These are phyloP conservation scores for Leptographium flavum DNA, from an alignment of 2,329 filamentous ascomycete species.

Conservation along the genomic window DNA sequence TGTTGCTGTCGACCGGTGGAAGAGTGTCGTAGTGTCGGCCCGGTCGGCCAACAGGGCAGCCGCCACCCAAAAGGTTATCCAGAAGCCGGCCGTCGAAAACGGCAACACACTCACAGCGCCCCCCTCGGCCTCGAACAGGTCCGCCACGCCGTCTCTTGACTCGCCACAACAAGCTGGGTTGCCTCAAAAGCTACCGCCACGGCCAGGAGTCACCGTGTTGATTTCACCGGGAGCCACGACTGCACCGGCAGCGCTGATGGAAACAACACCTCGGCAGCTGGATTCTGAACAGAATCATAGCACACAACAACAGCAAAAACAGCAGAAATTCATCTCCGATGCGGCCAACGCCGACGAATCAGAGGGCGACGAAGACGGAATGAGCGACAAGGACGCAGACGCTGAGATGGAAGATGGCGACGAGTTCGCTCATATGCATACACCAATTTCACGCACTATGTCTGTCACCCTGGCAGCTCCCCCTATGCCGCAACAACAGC, in stretches of 20 bases:
- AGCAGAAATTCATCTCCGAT: conserved; percentile 9
- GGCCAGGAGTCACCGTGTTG: not conserved
- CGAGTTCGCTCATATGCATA: conserved; percentile 34
- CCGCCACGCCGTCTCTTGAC: not conserved
- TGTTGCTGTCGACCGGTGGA: conserved; percentile 47
- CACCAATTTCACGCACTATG: conserved; percentile 17
- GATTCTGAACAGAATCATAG: too few relatives aligned
- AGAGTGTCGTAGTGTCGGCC: conserved; percentile 40
- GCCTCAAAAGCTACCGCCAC: not conserved
- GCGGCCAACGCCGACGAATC: not conserved
- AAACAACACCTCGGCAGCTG: conserved; percentile 1
- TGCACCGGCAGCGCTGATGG: not conserved
- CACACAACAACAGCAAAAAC: not conserved
- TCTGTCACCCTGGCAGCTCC: not conserved
- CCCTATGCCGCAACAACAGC: conserved; percentile 16
- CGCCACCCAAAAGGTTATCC: conserved; percentile 33
- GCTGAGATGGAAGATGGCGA: conserved; percentile 45
- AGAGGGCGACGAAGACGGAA: conserved; percentile 21
- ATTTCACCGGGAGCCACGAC: not conserved
- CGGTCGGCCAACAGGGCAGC: conserved; percentile 30
- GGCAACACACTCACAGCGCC: not conserved
- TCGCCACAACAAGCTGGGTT: not conserved
- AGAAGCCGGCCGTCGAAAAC: conserved; percentile 21
- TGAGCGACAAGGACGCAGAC: conserved; percentile 29
- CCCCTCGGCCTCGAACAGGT: not conserved